These are phyloP conservation scores for peach (Prunus persica) DNA, from an alignment of 306 rosid genomes.

Conservation along the genomic window DNA sequence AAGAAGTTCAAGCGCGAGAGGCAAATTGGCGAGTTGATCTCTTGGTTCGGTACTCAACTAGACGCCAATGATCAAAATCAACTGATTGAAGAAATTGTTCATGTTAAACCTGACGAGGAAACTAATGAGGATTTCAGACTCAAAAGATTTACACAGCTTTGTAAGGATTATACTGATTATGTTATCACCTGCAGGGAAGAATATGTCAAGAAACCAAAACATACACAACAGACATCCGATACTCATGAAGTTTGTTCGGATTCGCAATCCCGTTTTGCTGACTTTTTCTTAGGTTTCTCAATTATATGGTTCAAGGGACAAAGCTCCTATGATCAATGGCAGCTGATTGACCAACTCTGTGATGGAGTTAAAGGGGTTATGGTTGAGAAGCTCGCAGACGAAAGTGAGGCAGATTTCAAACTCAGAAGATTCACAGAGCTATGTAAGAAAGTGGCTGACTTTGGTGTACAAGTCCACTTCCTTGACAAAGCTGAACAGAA, in stretches of 20 bases:
- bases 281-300: background rate
- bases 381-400: background rate
- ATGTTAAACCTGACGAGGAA: background rate
- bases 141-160: background rate
- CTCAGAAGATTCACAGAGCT: background rate
- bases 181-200: background rate
- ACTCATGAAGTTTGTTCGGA: background rate
- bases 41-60: background rate
- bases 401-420: background rate
- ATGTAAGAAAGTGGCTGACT: background rate
- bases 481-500: background rate
- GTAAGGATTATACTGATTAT: background rate
- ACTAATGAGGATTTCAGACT: background rate
- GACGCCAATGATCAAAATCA: background rate
- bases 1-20: background rate
- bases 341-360: background rate
- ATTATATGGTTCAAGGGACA: conserved; percentile 13
- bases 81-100: background rate
- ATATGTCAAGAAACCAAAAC: background rate
- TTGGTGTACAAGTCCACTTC: background rate
- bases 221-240: background rate
- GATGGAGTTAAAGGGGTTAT: background rate
- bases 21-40: background rate
- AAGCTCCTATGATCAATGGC: background rate
- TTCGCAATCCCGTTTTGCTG: background rate